Conservation (phyloP, 495 filamentous ascomycete species). For the Barbatosphaeria neglecta region DNA sequence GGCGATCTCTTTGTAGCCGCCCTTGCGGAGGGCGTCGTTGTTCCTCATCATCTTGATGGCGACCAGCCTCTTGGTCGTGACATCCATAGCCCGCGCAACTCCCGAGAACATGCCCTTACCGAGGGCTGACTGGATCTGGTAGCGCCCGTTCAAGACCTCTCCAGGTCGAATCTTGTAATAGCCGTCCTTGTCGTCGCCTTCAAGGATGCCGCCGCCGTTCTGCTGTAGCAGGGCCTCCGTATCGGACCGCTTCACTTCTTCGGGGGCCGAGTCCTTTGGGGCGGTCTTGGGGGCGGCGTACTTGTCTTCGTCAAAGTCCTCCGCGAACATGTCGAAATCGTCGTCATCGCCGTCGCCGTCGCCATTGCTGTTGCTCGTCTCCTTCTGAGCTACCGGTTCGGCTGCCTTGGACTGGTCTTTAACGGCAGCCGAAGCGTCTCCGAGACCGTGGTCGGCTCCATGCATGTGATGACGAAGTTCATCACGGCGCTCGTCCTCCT, state of each 20-base stretch:
- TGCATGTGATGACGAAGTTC: constrained; percentile 46
- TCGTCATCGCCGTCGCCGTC: constrained; percentile 43
- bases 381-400: no score
- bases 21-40: constrained; percentile 86
- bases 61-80: constrained; percentile 55
- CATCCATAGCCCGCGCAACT: constrained; percentile 83
- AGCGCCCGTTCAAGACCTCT: constrained; percentile 77
- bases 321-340: constrained; percentile 93
- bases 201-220: constrained; percentile 68
- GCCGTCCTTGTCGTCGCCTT: constrained; percentile 87
- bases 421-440: constrained; percentile 8
- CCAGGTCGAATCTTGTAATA: constrained; percentile 89
- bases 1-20: constrained; percentile 86
- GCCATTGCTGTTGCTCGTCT: constrained; percentile 11
- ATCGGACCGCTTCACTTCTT: constrained; percentile 20
- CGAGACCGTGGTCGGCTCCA: constrained; percentile 21
- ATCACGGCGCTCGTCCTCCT: constrained; percentile 69
- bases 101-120: constrained; percentile 94
- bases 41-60: constrained; percentile 93
- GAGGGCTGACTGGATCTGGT: constrained; percentile 76
- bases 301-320: constrained; percentile 81
- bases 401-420: constrained; percentile 19
- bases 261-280: constrained; percentile 25
- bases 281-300: constrained; percentile 50
- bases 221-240: constrained; percentile 27